These are phyloP conservation scores for Trametes cinnabarina DNA, from an alignment of 768 basidiomycete genomes.

Conservation along the genomic window DNA sequence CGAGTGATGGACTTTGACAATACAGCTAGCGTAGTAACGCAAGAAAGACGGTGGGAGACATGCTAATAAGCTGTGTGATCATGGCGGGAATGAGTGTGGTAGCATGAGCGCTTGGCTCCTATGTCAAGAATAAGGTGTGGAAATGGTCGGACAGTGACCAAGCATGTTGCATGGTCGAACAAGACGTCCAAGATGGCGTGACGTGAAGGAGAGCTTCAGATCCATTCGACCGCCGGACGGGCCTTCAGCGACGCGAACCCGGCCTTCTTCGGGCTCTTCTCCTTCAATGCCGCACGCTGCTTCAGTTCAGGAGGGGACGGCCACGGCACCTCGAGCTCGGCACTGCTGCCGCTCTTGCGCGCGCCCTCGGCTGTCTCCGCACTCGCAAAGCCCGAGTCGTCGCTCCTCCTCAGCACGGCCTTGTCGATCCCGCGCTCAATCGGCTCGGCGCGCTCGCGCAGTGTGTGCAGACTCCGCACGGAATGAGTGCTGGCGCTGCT, in stretches of 20 bases:
- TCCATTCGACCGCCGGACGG: slow-evolving; percentile 25
- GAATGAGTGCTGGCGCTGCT: slow-evolving; percentile 57
- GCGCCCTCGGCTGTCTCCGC: slow-evolving; percentile 3
- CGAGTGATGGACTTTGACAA: background rate
- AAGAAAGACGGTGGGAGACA: slow-evolving; percentile 1
- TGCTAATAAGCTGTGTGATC: background rate
- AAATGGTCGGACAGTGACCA: background rate
- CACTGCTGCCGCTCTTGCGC: slow-evolving; percentile 19
- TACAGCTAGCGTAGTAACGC: slow-evolving; percentile 1
- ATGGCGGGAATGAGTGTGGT: slow-evolving; percentile 5
- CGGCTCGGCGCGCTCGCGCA: slow-evolving; percentile 52
- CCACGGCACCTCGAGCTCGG: slow-evolving; percentile 19
- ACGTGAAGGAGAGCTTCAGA: slow-evolving; percentile 17
- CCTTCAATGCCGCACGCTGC: slow-evolving; percentile 8
- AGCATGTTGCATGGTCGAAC: background rate
- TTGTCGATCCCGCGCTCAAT: slow-evolving; percentile 4
- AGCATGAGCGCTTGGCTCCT: background rate
- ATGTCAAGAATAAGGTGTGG: no score
- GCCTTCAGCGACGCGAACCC: slow-evolving; percentile 16
- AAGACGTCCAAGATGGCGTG: no score
- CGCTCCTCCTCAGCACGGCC: slow-evolving; percentile 13
- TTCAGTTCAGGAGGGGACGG: slow-evolving; percentile 10
- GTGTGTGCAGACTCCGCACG: slow-evolving; percentile 57
- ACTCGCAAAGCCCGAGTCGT: slow-evolving; percentile 27
- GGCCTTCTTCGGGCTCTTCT: slow-evolving; percentile 14